Conservation (phyloP, 2,329 filamentous ascomycete species). For the Blastomyces percursus region DNA sequence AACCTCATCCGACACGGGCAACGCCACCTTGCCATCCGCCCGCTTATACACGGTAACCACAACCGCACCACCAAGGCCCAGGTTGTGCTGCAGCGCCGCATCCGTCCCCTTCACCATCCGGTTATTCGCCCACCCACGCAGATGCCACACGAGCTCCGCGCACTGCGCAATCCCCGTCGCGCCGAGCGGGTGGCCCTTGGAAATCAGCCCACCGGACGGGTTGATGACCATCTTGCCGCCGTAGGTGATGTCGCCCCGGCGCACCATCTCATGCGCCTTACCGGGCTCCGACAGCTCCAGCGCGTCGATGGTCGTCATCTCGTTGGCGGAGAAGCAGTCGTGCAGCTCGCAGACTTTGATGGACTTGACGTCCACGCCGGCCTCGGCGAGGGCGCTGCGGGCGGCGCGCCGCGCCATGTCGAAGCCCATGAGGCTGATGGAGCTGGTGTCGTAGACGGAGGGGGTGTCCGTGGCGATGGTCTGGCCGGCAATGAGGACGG, state of each 20-base stretch:
- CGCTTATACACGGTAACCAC: slow-evolving; percentile 84
- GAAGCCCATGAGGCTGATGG: slow-evolving; percentile 84
- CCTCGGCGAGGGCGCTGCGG: slow-evolving; percentile 58
- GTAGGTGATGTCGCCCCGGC: slow-evolving; percentile 81
- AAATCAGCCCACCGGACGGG: slow-evolving; percentile 87
- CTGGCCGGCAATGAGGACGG: slow-evolving; percentile 83
- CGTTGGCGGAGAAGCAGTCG: slow-evolving; percentile 93
- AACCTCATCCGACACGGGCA: slow-evolving; percentile 48
- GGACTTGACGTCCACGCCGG: slow-evolving; percentile 52
- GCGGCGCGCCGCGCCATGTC: slow-evolving; percentile 70
- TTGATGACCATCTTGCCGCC: slow-evolving; percentile 75
- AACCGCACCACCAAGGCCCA: slow-evolving; percentile 80
- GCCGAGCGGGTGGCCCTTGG: slow-evolving; percentile 88
- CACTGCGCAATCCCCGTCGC: slow-evolving; percentile 94
- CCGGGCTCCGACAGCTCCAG: slow-evolving; percentile 67
- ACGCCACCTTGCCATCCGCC: slow-evolving; percentile 60
- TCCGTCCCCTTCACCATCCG: slow-evolving; percentile 57
- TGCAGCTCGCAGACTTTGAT: slow-evolving; percentile 84
- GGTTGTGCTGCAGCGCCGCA: slow-evolving; percentile 78
- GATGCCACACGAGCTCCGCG: slow-evolving; percentile 88
- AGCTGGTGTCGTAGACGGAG: slow-evolving; percentile 61
- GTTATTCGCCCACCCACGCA: slow-evolving; percentile 94
- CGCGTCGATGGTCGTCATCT: slow-evolving; percentile 82
- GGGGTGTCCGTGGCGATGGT: slow-evolving; percentile 75
- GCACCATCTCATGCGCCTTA: slow-evolving; percentile 85